Percentiles rank a stretch among this genome's conserved stretches.
Evolutionary conservation across 805 yeast genomes (phyloP).

Genomic region (Yueomyces sinensis): DNA sequence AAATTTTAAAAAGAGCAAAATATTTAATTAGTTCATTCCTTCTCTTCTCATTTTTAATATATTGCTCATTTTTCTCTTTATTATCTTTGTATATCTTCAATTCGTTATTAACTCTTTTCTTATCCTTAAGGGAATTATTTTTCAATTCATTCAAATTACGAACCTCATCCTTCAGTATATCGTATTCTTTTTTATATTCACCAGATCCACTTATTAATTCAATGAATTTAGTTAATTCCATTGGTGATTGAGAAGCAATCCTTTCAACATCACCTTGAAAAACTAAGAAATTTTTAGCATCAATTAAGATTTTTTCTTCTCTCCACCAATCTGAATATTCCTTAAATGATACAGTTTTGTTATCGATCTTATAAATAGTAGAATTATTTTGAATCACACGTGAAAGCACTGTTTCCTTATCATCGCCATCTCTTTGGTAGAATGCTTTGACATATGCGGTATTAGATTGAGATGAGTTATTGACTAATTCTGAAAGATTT

Average conservation of each 20-base stretch:
- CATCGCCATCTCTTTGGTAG: constrained; percentile 40
- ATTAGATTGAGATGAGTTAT: constrained; percentile 14
- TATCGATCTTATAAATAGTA: constrained; percentile 58
- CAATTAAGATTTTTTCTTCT: constrained; percentile 68
- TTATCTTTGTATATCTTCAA: constrained; percentile 69
- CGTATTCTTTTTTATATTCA: constrained; percentile 57
- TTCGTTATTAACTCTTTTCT: constrained; percentile 59
- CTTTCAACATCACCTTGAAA: constrained; percentile 96
- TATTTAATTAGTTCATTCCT: constrained; percentile 33
- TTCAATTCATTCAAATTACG: constrained; percentile 56
- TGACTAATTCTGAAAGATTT: constrained; percentile 56
- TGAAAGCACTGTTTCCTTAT: constrained; percentile 48
- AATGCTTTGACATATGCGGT: constrained; percentile 67
- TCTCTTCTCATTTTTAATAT: constrained; percentile 40
- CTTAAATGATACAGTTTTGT: constrained; percentile 41
- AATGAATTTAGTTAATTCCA: constrained; percentile 56
- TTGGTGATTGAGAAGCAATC: constrained; percentile 76
- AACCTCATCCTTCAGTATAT: constrained; percentile 43
- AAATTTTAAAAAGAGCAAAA: constrained; percentile 51
- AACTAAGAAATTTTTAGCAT: constrained; percentile 83
- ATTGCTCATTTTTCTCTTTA: constrained; percentile 54
- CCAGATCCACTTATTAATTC: constrained; percentile 78
- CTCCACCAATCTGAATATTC: constrained; percentile 58
- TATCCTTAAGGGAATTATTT: constrained; percentile 49
- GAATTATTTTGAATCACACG: constrained; percentile 51